Evolutionary conservation across 192 early-diverging fungal genomes (phyloP), one percentile per base, ranked within the genome.

Genomic region (Oehlia diaphana): DNA sequence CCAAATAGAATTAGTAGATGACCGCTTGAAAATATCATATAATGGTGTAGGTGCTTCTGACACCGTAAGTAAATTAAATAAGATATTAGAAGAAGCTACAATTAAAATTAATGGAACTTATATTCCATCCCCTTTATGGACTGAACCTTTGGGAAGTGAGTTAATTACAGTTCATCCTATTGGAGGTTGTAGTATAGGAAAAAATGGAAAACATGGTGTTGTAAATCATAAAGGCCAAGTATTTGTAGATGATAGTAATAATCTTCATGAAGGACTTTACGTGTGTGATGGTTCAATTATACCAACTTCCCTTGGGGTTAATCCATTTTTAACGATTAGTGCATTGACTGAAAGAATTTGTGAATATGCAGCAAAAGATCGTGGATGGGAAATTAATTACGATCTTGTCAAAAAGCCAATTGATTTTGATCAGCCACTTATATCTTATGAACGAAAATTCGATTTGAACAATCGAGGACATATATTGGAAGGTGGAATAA

Each of bases 171-270:
- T 88, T 4, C 87, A 88, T 58, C 86, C 87, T 4, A 77, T 88
- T 47, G 87, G 87, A 63, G 87, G 87, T 9, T 87, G 86, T 74
- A 44, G 75, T 50, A 82, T 87, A 37, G 87, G 74, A 21, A 77
- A 78, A 63, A 62, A 77, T 63, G 86, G 79, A 21, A 74, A 74
- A 23, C 49, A 73, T 14, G 87, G 87, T 67, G 87, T 83, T 9
- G 83, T 85, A 63, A 88, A 88, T 74, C 84, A 88, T 76, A 88
- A 88, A 74, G 87, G 87, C 8, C 86, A 86, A 33, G 80, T 74
- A 73, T 58, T 58, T 4, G 84, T 70, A 42, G 83, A 78, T 7
- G 80, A 81, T 6, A 79, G 83, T 14, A 73, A 61, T 44, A 76
- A 85, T 64, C 82, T 88, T 37, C 81, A 88, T 37, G 79, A 88